A percentile compares a stretch with the other conserved stretches of the same genome.
phyloP scores from a whole-genome alignment of 148 eudicot genomes.

The Arctostaphylos glauca region DNA sequence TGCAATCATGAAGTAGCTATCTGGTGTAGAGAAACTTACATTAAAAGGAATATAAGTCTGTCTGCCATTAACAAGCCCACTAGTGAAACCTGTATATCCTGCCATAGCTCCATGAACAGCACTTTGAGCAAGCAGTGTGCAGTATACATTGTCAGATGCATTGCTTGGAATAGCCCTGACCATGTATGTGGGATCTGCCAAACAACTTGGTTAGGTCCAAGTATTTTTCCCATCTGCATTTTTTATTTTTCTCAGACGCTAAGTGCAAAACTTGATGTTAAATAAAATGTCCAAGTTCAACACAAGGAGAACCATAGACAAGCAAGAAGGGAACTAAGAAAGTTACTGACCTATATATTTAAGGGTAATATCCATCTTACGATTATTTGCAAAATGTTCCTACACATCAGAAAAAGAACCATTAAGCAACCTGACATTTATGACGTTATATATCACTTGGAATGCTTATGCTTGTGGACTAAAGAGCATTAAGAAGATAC shows the following conservation, averaged over 20 bases:
- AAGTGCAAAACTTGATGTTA: neutral
- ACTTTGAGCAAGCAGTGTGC: constrained; percentile 99
- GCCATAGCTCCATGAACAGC: constrained; percentile 99
- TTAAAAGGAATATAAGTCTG: constrained; percentile 87
- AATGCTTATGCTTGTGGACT: neutral
- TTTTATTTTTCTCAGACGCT: neutral
- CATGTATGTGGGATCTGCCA: constrained; percentile 97
- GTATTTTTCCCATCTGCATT: neutral
- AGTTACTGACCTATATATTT: constrained; percentile 79
- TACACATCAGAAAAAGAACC: constrained; percentile 31
- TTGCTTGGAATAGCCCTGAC: constrained; percentile 97
- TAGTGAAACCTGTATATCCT: constrained; percentile 86
- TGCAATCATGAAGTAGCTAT: constrained; percentile 1
- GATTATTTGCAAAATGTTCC: constrained; percentile 60
- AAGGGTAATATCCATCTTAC: constrained; percentile 55
- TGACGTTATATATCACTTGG: neutral
- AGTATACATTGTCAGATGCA: constrained; percentile 89
- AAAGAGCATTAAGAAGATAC: neutral
- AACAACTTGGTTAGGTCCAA: constrained; percentile 24
- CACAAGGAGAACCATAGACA: constrained; percentile 5
- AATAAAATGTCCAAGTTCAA: constrained; percentile 1
- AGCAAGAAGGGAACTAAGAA: neutral
- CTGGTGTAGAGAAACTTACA: constrained; percentile 47
- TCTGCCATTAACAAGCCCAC: constrained; percentile 90
- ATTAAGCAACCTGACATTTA: neutral